phyloP scores from a whole-genome alignment of 2,329 filamentous ascomycete genomes.

The Fusarium redolens region DNA sequence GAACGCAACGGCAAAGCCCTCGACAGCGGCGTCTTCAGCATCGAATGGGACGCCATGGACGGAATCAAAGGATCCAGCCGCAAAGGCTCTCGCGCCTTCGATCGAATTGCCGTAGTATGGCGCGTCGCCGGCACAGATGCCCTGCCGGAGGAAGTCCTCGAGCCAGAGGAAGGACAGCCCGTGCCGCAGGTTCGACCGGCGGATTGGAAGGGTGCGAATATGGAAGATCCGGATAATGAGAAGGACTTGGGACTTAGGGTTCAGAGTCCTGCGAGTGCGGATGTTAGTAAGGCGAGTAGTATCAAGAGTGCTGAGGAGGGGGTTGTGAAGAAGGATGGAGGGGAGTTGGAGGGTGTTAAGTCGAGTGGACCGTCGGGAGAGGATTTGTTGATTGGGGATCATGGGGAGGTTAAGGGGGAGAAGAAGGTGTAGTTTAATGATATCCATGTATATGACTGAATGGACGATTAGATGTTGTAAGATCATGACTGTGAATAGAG shows the following conservation, averaged over 20 bases:
- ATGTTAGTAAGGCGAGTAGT: conserved; percentile 80
- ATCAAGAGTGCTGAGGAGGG: conserved; percentile 56
- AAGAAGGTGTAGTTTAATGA: conserved; percentile 8
- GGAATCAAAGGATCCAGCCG: conserved; percentile 90
- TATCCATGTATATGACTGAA: conserved; percentile 11
- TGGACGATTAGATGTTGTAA: not conserved
- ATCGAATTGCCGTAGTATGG: conserved; percentile 89
- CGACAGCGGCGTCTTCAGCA: conserved; percentile 71
- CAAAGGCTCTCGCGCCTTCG: conserved; percentile 85
- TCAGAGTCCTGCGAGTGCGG: conserved; percentile 71
- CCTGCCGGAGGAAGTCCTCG: conserved; percentile 56
- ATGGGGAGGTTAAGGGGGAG: conserved; percentile 1
- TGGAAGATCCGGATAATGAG: conserved; percentile 55
- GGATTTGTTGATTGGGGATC: conserved; percentile 40
- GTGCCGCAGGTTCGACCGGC: conserved; percentile 77
- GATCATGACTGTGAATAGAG: not conserved
- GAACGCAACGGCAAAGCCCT: conserved; percentile 74
- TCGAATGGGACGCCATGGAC: conserved; percentile 79
- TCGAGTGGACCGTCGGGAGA: conserved; percentile 53
- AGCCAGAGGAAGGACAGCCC: conserved; percentile 74
- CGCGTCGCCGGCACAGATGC: conserved; percentile 55
- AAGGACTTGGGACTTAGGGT: conserved; percentile 77
- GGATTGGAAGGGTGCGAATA: conserved; percentile 76
- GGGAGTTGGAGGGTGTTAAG: conserved; percentile 49
- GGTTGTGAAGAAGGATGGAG: conserved; percentile 25